Evolutionary conservation across 805 yeast species (phyloP).

Genomic region (Saccharomycopsis selenospora): DNA sequence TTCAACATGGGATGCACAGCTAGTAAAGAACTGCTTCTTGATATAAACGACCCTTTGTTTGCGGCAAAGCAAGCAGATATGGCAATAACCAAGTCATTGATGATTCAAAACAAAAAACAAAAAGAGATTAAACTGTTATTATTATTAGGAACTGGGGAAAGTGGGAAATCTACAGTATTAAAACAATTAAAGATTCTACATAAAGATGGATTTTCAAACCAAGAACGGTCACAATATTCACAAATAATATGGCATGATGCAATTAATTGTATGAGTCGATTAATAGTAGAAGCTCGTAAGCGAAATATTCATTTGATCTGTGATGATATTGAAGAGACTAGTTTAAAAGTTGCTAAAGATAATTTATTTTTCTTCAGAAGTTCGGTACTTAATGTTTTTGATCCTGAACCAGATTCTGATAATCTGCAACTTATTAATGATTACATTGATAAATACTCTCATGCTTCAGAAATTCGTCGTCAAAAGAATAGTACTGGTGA

Average conservation of each 20-base stretch:
- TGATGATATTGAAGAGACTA: constrained; percentile 43
- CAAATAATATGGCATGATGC: constrained; percentile 93
- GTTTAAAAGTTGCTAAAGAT: constrained; percentile 41
- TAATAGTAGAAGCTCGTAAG: constrained; percentile 69
- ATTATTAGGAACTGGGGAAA: constrained; percentile 89
- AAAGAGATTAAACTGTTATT: constrained; percentile 61
- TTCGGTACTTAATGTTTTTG: constrained; percentile 48
- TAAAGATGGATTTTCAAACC: constrained; percentile 73
- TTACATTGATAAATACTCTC: constrained; percentile 55
- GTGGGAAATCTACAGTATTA: constrained; percentile 88
- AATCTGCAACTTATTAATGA: constrained; percentile 53
- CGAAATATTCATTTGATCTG: constrained; percentile 58
- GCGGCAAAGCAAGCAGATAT: constrained; percentile 50
- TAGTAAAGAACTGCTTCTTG: constrained; percentile 35
- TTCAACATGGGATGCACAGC: constrained; percentile 61
- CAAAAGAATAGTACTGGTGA: constrained; percentile 49
- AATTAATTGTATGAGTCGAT: constrained; percentile 70
- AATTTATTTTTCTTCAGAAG: constrained; percentile 42
- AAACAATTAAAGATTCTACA: constrained; percentile 84
- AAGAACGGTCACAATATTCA: constrained; percentile 71
- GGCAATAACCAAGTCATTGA: constrained; percentile 56
- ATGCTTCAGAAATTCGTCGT: constrained; percentile 44
- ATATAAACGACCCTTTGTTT: constrained; percentile 47
- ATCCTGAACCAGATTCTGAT: constrained; percentile 47
- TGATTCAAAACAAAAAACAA: constrained; percentile 43